Base-by-base conservation (phyloP, 208 protist genomes). In the Vickermania ingenoplastis region DNA sequence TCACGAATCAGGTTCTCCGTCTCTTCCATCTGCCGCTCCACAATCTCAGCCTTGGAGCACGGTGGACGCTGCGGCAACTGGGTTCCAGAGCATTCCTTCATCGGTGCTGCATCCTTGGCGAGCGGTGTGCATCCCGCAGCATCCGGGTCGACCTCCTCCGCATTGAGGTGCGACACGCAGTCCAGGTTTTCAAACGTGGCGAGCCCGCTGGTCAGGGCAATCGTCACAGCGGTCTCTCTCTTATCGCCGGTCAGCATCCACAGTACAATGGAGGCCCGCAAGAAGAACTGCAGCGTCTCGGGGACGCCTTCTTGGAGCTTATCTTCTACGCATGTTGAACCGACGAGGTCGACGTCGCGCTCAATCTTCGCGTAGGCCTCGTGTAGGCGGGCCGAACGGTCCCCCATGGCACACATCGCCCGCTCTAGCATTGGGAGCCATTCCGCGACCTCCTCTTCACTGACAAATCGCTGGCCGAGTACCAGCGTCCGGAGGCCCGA, bases 161-260 rank as follows among this genome's bases (percentile, higher is more conserved):
- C 27, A 25, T 26, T 25, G 11, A 58, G 28, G 13, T 36, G 53
- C 3, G 25, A 3, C 22, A 26, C 57, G 52, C 31, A 63, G 31
- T 77, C 65, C 22, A 53, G 49, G 53, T 53, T 56, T 24, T 58
- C 59, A 0, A 22, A 7, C 31, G 57, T 57, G 3, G 83, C 65
- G 17, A 86, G 56, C 2, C 78, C 82, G 59, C 69, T 86, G 3
- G 75, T 91, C 57, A 69, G 69, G 17, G 83, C 95, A 52, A 99
- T 98, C 58, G 98, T 97, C 26, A 98, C 93, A 3, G 97, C 97
- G 22, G 97, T 99, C 65, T 98, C 91, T 41, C 90, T 75, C 79
- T 99, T 99, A 73, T 99, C 98, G 53, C 98, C 98, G 23, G 97
- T 99, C 41, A 99, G 77, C 67, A 99, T 92, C 97, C 96, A 99